These are phyloP conservation scores for Lignosus rhinocerotis DNA, from an alignment of 1,284 basidiomycete genomes.

Conservation along the genomic window DNA sequence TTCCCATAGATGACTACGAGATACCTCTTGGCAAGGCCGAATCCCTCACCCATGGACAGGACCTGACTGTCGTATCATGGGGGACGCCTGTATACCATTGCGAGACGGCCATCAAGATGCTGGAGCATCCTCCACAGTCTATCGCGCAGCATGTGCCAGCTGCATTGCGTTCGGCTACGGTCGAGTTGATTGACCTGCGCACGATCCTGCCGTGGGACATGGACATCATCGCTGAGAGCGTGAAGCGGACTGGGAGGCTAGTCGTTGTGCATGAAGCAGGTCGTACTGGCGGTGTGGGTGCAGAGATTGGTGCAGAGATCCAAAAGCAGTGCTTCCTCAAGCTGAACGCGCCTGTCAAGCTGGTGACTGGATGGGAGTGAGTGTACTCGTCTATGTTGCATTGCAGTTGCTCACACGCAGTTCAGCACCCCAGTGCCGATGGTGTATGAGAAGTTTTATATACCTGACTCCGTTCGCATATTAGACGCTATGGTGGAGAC, in stretches of 20 bases:
- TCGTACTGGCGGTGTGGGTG: slow-evolving; percentile 81
- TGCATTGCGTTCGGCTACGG: slow-evolving; percentile 66
- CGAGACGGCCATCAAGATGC: slow-evolving; percentile 74
- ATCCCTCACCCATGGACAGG: slow-evolving; percentile 69
- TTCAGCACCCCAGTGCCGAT: slow-evolving; percentile 76
- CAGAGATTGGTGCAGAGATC: slow-evolving; percentile 85
- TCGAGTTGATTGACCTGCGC: slow-evolving; percentile 90
- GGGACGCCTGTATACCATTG: slow-evolving; percentile 92
- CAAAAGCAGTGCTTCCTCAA: slow-evolving; percentile 86
- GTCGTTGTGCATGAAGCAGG: slow-evolving; percentile 93
- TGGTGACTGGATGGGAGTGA: slow-evolving; percentile 91
- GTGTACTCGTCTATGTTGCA: slow-evolving; percentile 35
- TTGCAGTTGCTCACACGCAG: slow-evolving; percentile 19
- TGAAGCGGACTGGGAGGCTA: slow-evolving; percentile 78
- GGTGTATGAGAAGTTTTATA: slow-evolving; percentile 88
- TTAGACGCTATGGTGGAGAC: slow-evolving; percentile 86
- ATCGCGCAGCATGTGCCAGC: slow-evolving; percentile 72
- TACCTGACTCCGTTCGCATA: slow-evolving; percentile 83
- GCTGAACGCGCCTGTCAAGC: slow-evolving; percentile 83
- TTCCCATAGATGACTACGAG: slow-evolving; percentile 85
- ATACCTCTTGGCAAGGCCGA: slow-evolving; percentile 84
- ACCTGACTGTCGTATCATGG: slow-evolving; percentile 88
- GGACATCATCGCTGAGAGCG: slow-evolving; percentile 78
- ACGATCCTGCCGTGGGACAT: slow-evolving; percentile 92
- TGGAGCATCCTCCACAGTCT: slow-evolving; percentile 63